Evolutionary conservation across 1,284 basidiomycete genomes (phyloP), one percentile per base, ranked within the genome.

Genomic region (Rhodotorula glutinis): DNA sequence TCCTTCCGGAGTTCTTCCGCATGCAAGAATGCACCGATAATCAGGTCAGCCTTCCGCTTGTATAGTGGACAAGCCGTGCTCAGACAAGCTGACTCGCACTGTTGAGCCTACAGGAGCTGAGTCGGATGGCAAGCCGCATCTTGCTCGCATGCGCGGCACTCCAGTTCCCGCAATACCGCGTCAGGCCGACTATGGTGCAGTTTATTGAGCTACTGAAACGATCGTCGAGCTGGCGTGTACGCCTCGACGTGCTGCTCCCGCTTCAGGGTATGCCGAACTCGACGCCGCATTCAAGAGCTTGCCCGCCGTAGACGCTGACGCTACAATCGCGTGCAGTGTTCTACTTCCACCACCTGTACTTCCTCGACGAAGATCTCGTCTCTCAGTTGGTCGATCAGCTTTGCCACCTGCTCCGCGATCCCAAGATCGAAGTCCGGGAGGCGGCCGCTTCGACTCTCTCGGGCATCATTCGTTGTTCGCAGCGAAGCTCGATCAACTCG

Each of bases 391-490:
- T 75, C 41, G 74, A 81, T 73, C 77, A 77, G 43, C 82, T 95
- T 56, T 83, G 91, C 38, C 86, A 88, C 58, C 93, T 93, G 77
- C 81, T 97, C 57, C 83, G 85, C 33, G 93, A 97, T 77, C 89
- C 91, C 76, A 95, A 95, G 76, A 87, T 94, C 60, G 93, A 97
- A 80, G 93, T 97, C 40, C 85, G 93, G 67, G 91, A 93, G 78
- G 93, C 90, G 84, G 90, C 92, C n/a, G 90, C 90, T 8, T 88
- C 88, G 10, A 90, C 91, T 51, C 82, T 98, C 43, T 89, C 90
- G 25, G 90, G 92, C 27, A 88, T 98, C 72, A 85, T 98, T 46
- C 85, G 95, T 70, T 96, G 92, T 77, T 95, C 92, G 17, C 92
- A 97, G 78, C 85, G 94, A 62, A 85, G 90, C 67, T 90, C 88